Percentiles rank a stretch among this genome's conserved stretches.
phyloP scores from a whole-genome alignment of 441 rosid genomes.

The Lepidium campestre region DNA sequence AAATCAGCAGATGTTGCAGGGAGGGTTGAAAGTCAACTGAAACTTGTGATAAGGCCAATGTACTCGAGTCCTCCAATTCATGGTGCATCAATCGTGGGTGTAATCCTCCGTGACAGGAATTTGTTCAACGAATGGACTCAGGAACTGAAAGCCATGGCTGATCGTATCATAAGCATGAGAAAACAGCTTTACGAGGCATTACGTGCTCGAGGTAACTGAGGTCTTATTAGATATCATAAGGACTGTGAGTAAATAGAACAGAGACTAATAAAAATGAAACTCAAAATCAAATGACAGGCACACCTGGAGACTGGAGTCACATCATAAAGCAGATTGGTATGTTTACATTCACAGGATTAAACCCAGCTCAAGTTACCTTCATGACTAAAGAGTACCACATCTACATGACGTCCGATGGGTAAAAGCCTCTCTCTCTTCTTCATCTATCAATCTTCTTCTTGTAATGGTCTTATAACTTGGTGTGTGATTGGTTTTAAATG shows the following conservation, averaged over 20 bases:
- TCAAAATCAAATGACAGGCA: conserved; percentile 39
- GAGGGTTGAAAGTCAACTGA: conserved; percentile 88
- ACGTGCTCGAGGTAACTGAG: conserved; percentile 47
- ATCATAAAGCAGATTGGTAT: conserved; percentile 90
- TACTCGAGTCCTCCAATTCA: conserved; percentile 94
- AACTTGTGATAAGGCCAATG: conserved; percentile 86
- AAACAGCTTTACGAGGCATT: conserved; percentile 70
- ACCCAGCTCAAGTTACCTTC: conserved; percentile 65
- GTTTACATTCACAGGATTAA: conserved; percentile 93
- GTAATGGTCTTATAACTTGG: background rate
- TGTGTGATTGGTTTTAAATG: background rate
- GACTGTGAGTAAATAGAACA: background rate
- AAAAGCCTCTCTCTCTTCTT: background rate
- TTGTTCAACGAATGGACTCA: conserved; percentile 80
- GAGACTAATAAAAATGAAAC: background rate
- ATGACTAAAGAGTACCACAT: conserved; percentile 86
- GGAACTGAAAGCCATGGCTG: conserved; percentile 95
- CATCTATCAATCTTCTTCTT: background rate
- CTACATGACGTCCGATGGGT: conserved; percentile 97
- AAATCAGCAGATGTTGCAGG: conserved; percentile 76
- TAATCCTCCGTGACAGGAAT: conserved; percentile 28
- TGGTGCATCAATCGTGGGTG: conserved; percentile 87
- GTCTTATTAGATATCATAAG: background rate
- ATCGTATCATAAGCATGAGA: conserved; percentile 85
- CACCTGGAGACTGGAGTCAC: conserved; percentile 99